Base-by-base conservation (phyloP, 345 rosid genomes). In the Salix dunnii region DNA sequence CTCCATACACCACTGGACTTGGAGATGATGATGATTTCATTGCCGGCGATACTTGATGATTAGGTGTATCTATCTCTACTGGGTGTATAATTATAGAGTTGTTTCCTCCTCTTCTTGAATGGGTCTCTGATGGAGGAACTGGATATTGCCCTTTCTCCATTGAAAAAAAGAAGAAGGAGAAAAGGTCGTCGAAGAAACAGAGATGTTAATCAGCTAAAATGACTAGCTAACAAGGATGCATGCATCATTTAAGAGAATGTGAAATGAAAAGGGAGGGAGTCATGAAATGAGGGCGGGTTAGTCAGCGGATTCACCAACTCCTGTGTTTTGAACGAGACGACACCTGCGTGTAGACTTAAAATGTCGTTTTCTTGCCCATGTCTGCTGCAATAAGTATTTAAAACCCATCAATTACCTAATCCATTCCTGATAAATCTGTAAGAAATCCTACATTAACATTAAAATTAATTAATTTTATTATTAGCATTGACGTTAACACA, bases 1-100 rank as follows among this genome's bases (percentile, higher is more conserved):
- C 90, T 55, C 81, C 53, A 84, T 78, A 89, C 71, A 43, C 74
- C 33, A 84, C 78, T 64, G 88, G 89, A 49, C 35, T 60, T 38
- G 78, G 80, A 9, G 84, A 17, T n/a, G n/a, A 49, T 21, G 81
- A 49, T 2, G 21, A 65, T 35, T 63, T 5, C 7, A 46, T 46
- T 46, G 49, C 49, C 49, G 13, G 49, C 5, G 1, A 46, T 11
- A 46, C 49, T 14, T 46, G 49, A 4, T 33, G 66, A 71, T 86
- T 66, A 14, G 84, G 55, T 3, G 84, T 77, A 42, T 84, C 89
- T 38, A 81, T 13, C 31, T 84, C 89, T 62, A 83, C 79, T 5
- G 97, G 93, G 74, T 87, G 86, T 16, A 88, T 51, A 71, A 64
- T 33, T 33, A 33, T n/a, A 46, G 49, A 46, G 18, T 46, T 46